Evolutionary conservation across 2,329 filamentous ascomycete genomes (phyloP), one percentile per base, ranked within the genome.

Genomic region (Neofusicoccum parvum): DNA sequence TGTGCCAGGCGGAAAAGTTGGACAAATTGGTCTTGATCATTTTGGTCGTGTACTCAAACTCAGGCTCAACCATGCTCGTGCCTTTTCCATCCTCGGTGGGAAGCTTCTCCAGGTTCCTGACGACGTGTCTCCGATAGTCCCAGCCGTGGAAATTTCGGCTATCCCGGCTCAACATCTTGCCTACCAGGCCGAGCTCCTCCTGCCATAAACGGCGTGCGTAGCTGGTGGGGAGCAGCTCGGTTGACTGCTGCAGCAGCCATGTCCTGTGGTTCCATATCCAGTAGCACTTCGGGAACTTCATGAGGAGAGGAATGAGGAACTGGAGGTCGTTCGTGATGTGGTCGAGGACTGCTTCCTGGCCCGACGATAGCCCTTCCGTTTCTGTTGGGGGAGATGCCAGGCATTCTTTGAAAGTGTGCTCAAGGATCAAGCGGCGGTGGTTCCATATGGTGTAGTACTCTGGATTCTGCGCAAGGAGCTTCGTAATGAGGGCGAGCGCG

Each of bases 251-350:
- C 14, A 99, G 82, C 3, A 94, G 82, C 94, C 95, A 99, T 51
- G 90, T 80, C 34, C 95, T 89, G 78, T 97, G 94, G 71, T 97
- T 96, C 95, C 95, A 99, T 73, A 99, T 94, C 94, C 95, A 98
- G 81, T 99, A 99, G 83, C 95, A 98, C 78, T 99, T 99, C 6
- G 95, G 95, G 70, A 88, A 94, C 70, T 92, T 88, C 69, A 92
- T 85, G 58, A 99, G 86, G 20, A 99, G 85, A 0, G 92, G 92
- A 46, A 97, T 87, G 39, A 94, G 89, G 74, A 97, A 97, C 54
- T 82, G 81, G 39, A 99, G 83, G 75, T 99, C 95, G 64, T 86
- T 82, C 53, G 86, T 85, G 67, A 98, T 84, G 37, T 90, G 74
- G 2, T 87, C 80, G 48, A 81, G 76, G 36, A 80, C 75, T 5